Evolutionary conservation across 2,329 filamentous ascomycete species (phyloP).

Genomic region (Sclerotinia subarctica): DNA sequence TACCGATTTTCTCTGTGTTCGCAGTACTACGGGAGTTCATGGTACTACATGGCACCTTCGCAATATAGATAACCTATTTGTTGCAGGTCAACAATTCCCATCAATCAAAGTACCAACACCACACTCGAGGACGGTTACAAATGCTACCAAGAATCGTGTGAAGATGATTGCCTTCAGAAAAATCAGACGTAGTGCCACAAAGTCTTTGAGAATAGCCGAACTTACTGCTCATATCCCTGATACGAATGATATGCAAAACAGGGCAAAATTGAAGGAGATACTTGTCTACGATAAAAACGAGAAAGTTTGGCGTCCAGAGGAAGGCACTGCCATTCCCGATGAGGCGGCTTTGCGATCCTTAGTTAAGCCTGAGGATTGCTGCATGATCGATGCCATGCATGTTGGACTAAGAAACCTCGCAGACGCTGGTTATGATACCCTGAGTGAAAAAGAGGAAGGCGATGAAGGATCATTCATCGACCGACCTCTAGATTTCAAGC

Average conservation of each 20-base stretch:
- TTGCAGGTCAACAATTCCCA: slow-evolving; percentile 90
- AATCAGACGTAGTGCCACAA: slow-evolving; percentile 70
- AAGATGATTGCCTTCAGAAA: slow-evolving; percentile 94
- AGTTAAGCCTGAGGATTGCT: slow-evolving; percentile 95
- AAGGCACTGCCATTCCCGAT: slow-evolving; percentile 73
- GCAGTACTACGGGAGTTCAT: slow-evolving; percentile 74
- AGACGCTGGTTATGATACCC: slow-evolving; percentile 81
- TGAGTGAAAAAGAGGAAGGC: slow-evolving; percentile 59
- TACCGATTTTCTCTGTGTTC: slow-evolving; percentile 83
- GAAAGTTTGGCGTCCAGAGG: slow-evolving; percentile 75
- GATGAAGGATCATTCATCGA: slow-evolving; percentile 43
- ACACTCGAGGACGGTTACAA: slow-evolving; percentile 91
- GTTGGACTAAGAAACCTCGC: slow-evolving; percentile 86
- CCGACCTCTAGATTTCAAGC: slow-evolving; percentile 78
- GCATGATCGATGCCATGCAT: slow-evolving; percentile 93
- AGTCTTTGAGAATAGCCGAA: slow-evolving; percentile 71
- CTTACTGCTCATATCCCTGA: slow-evolving; percentile 91
- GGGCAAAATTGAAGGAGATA: slow-evolving; percentile 96
- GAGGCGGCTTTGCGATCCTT: slow-evolving; percentile 77
- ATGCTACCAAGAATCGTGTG: slow-evolving; percentile 92
- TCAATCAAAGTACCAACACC: slow-evolving; percentile 89
- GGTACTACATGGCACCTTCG: slow-evolving; percentile 80
- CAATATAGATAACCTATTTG: slow-evolving; percentile 85
- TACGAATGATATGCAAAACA: slow-evolving; percentile 90
- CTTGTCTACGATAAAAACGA: slow-evolving; percentile 84